Base-by-base conservation (phyloP, 345 rosid genomes). In the Ceriops tagal region DNA sequence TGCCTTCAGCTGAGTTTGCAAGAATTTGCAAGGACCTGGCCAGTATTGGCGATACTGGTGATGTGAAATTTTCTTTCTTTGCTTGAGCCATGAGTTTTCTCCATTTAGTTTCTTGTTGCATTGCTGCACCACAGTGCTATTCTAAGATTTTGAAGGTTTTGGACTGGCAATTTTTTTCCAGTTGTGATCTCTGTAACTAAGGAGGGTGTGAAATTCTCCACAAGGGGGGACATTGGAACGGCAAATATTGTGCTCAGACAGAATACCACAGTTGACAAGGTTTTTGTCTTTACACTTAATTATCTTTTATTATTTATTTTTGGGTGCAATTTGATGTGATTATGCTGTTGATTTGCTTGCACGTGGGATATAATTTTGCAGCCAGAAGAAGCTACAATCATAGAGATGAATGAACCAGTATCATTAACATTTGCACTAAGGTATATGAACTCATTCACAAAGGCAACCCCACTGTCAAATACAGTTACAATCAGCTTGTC, bases 141-240 rank as follows among this genome's bases (percentile, higher is more conserved):
- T 28, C 5, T 64, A 53, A 37, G 26, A 16, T 30, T 49, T 15
- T 30, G 18, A 60, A n/a, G 9, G n/a, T 35, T 58, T 51, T 35
- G 16, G 47, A 39, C n/a, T 30, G 62, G 32, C 51, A 63, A 31
- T 19, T 43, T 65, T 34, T 11, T 24, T 79, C 78, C 62, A 96
- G 99, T 92, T 78, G 90, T 96, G 58, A 90, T 96, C 70, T 96
- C 98, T 46, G 97, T 96, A 65, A 86, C 98, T 0, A 96, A 96
- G 83, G 99, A 95, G 79, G 99, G 98, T 6, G 98, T 95, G 66
- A 95, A 95, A 81, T 95, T 95, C 70, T 95, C 99, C 46, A 85
- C 99, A 1, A 85, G 91, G 26, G 99, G 99, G 62, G 99, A 95
- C 72, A 95, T 92, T 21, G 99, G 98, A 62, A 79, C 93, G 73